Conservation (phyloP, 1,139 yeast genomes). For the Hyphopichia khmerensis region DNA sequence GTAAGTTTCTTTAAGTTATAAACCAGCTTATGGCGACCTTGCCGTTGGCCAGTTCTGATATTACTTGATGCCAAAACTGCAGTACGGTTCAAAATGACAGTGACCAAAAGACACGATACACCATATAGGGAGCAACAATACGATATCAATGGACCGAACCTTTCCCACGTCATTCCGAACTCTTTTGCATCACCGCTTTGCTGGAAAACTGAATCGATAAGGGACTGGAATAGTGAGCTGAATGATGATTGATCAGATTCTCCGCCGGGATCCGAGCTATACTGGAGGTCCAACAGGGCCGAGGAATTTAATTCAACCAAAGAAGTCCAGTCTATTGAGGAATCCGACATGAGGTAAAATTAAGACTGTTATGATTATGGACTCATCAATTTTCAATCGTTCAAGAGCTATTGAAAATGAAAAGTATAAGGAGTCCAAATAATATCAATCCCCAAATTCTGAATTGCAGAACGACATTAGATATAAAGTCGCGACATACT, state of each 20-base stretch:
- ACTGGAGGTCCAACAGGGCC: no score
- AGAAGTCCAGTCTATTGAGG: no score
- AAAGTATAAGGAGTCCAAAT: no score
- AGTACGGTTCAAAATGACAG: conserved; percentile 63
- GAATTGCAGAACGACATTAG: neutral
- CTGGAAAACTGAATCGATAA: neutral
- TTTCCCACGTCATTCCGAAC: neutral
- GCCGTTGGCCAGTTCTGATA: conserved; percentile 17
- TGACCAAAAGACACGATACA: conserved; percentile 55
- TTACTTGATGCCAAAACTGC: conserved; percentile 65
- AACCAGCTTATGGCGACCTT: conserved; percentile 12
- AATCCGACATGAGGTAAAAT: no score
- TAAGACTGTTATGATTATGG: no score
- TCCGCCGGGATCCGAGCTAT: neutral
- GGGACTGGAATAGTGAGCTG: neutral
- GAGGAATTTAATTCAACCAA: no score
- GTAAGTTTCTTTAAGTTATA: conserved; percentile 18
- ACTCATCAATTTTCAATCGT: no score
- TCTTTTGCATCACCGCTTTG: neutral
- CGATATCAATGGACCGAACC: conserved; percentile 15
- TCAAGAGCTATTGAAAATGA: no score
- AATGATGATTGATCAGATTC: neutral
- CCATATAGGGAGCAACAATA: conserved; percentile 40
- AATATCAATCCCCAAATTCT: no score
- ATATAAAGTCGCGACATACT: neutral